Base-by-base conservation (phyloP, 768 basidiomycete genomes). In the Termitomyces sp. region DNA sequence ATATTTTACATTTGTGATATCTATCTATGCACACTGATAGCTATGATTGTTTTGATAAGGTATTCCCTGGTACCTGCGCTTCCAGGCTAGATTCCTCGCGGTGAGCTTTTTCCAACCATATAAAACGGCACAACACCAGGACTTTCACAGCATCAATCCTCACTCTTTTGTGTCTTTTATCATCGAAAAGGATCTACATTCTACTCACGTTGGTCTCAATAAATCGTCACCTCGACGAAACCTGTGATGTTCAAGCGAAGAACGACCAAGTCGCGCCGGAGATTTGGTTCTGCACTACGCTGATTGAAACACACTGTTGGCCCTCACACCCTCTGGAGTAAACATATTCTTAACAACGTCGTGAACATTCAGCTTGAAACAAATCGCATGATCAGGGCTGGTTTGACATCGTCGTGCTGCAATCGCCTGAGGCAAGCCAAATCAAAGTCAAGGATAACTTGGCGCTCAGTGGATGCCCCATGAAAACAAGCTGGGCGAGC, bases 321-420 rank as follows among this genome's bases (percentile, higher is more conserved):
- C 12, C 30, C 38, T 55, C 11, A 51, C 19, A 5, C 30, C 22
- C 10, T 50, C 42, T 28, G 6, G 26, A 65, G 64, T 19, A 45
- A 61, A 42, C 42, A 57, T 19, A 56, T 63, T 11, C 54, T 69
- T 10, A 45, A 57, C 15, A 66, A 62, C 34, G 54, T 68, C 11
- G 58, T 64, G 19, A 63, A 64, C 19, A 60, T 70, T 32, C 68
- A 70, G 35, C 62, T 71, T 2, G 63, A 64, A 51, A 70, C 68
- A 2, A 59, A 41, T 64, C 64, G 5, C 65, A 61, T 35, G 60
- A 66, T 26, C 66, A 66, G 45, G 66, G 63, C 2, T 54, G 41
- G 69, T 71, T 68, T 54, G 69, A 71, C 54, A 52, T 71, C 11
- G 61, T 67, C 46, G 59, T 71, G 47, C 64, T 70, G 12, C 64